phyloP scores from a whole-genome alignment of 1,284 basidiomycete genomes.

The Pseudozyma sp. region DNA sequence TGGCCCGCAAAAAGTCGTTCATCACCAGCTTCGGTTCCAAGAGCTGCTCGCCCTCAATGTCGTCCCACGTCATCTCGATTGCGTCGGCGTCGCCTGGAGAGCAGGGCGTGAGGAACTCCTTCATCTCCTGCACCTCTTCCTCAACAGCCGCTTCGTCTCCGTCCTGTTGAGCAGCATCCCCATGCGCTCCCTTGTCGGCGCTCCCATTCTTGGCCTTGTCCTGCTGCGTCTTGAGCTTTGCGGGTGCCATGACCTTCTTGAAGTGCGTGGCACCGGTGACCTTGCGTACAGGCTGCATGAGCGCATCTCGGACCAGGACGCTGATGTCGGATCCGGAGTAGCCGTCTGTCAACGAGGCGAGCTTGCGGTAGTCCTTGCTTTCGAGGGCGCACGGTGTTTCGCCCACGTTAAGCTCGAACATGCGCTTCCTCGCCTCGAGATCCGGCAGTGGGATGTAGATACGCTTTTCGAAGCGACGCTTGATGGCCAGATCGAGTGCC shows the following conservation, averaged over 20 bases:
- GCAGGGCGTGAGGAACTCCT: slow-evolving; percentile 81
- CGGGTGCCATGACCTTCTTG: slow-evolving; percentile 73
- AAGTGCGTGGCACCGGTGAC: slow-evolving; percentile 96
- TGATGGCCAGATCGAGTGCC: slow-evolving; percentile 95
- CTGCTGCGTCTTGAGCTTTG: slow-evolving; percentile 43
- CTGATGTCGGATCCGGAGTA: slow-evolving; percentile 97
- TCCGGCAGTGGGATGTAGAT: slow-evolving; percentile 98
- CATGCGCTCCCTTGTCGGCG: slow-evolving; percentile 41
- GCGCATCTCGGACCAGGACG: slow-evolving; percentile 92
- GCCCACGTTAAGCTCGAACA: slow-evolving; percentile 97
- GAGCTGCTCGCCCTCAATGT: slow-evolving; percentile 88
- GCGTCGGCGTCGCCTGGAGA: slow-evolving; percentile 90
- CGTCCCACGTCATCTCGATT: slow-evolving; percentile 91
- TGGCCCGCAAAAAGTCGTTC: slow-evolving; percentile 86
- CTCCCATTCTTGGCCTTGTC: slow-evolving; percentile 44
- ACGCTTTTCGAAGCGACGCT: slow-evolving; percentile 96
- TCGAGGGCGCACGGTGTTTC: slow-evolving; percentile 87
- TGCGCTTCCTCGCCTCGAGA: slow-evolving; percentile 87
- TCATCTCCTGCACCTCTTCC: slow-evolving; percentile 72
- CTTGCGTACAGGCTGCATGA: slow-evolving; percentile 99
- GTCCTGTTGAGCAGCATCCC: slow-evolving; percentile 42
- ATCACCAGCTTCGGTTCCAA: slow-evolving; percentile 71
- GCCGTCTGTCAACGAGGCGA: slow-evolving; percentile 88
- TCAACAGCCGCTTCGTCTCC: slow-evolving; percentile 25
- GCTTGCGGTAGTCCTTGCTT: slow-evolving; percentile 81